Conservation (phyloP, 139 green algal genomes). For the Chlorella sp. region DNA sequence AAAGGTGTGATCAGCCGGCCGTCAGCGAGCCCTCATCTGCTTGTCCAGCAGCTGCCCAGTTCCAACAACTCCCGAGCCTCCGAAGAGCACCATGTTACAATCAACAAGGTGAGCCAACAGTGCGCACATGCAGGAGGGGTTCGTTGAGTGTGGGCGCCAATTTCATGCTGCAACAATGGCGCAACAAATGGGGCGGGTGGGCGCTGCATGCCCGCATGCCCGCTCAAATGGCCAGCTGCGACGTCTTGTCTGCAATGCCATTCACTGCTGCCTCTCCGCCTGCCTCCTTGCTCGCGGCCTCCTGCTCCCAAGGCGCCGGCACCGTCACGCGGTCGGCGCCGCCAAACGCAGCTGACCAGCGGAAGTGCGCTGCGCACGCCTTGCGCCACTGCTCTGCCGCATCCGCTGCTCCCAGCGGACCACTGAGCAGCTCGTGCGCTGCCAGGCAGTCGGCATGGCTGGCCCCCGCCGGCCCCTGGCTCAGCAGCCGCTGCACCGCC, state of each 20-base stretch:
- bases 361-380: constrained; percentile 59
- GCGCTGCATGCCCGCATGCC: not conserved
- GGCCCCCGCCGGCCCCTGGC: not conserved
- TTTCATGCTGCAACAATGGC: too few relatives aligned
- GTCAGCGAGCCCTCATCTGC: too few relatives aligned
- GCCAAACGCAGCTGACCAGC: constrained; percentile 71
- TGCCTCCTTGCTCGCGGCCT: not conserved
- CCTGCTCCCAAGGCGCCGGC: constrained; percentile 4
- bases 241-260: not conserved
- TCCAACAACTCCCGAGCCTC: too few relatives aligned
- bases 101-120: too few relatives aligned
- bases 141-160: not conserved
- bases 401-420: constrained; percentile 37
- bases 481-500: constrained; percentile 38
- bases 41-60: too few relatives aligned
- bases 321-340: constrained; percentile 46
- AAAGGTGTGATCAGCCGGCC: too few relatives aligned
- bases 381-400: constrained; percentile 60
- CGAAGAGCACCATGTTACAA: too few relatives aligned
- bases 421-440: constrained; percentile 58
- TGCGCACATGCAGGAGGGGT: too few relatives aligned
- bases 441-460: constrained; percentile 46
- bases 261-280: not conserved
- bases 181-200: too few relatives aligned
- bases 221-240: not conserved